Conservation (phyloP, 352 stramenopile species). For the Thalassiosira mediterranea region DNA sequence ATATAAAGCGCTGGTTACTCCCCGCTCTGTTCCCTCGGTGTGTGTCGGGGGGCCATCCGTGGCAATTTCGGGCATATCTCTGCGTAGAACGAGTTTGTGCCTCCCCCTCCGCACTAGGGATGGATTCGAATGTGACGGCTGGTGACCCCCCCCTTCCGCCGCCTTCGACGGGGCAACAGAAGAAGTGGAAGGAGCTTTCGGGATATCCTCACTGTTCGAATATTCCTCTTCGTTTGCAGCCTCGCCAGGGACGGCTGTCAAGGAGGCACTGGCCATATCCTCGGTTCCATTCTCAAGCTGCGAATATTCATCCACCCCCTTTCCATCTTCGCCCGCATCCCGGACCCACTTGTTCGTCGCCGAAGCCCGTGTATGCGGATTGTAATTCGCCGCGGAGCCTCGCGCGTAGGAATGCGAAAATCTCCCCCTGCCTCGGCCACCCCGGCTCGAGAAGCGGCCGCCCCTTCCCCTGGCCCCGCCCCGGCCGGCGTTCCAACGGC, state of each 20-base stretch:
- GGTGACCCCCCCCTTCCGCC: not conserved
- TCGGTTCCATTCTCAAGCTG: not conserved
- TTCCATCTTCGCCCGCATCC: too few species aligned
- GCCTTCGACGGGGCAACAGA: not conserved
- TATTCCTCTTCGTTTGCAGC: too few species aligned
- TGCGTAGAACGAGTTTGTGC: slow-evolving; percentile 13
- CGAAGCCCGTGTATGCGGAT: too few species aligned
- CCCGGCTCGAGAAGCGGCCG: slow-evolving; percentile 1
- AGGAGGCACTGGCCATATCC: too few species aligned
- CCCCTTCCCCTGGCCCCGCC: not conserved
- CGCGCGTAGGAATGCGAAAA: too few species aligned
- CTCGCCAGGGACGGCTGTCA: too few species aligned
- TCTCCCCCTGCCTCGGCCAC: not conserved
- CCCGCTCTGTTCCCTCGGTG: not conserved
- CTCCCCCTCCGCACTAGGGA: slow-evolving; percentile 2
- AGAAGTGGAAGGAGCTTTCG: not conserved
- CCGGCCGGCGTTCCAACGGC: too few species aligned
- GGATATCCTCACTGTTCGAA: not conserved
- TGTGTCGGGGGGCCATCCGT: not conserved
- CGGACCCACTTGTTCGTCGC: too few species aligned
- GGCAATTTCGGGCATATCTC: not conserved
- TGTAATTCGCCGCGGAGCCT: too few species aligned
- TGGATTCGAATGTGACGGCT: not conserved
- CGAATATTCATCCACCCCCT: too few species aligned
- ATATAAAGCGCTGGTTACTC: too few species aligned